Base-by-base conservation (phyloP, 1,139 yeast genomes). In the Sporopachydermia cereana region DNA sequence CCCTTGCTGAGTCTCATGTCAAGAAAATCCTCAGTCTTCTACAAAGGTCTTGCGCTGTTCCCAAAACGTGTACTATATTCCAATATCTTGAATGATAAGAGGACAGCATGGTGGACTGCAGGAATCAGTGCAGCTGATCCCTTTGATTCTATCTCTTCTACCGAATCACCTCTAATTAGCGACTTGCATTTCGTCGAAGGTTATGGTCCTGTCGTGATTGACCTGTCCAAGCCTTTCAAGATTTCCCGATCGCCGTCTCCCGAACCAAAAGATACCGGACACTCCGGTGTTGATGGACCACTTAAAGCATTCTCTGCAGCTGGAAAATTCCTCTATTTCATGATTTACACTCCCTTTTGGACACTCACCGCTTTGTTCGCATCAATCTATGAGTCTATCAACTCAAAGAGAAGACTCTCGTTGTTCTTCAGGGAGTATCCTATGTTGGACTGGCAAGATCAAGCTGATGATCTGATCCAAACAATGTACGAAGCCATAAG, bases 61-160 rank as follows among this genome's bases (percentile, higher is more conserved):
- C 64, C 68, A 47, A 57, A 73, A 49, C 67, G 70, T 45, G 60
- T 78, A 1, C 61, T 84, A 46, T 85, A 85, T 57, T 83, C 91
- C 3, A 85, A 85, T 59, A 71, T 81, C 39, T 72, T 82, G 48
- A 83, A 84, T 52, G 95, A 85, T 61, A 79, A 77, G 53, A 72
- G 95, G 52, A 79, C 93, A 3, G 74, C 84, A 25, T 85, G 85
- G 80, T 84, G 83, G 71, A 84, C 95, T 0, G 70, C 94, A 0
- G 83, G 84, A 2, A 81, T 83, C 27, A 74, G 83, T 2, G 56
- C 64, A 9, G 63, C 65, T 20, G 93, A 85, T 55, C 93, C 93
- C 1, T 84, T 72, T 56, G n/a, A 41, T 12, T 31, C 30, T 17
- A 41, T 56, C 47, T 45, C 5, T n/a, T 34, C 39, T 20, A 7